Conservation (phyloP, 2,329 filamentous ascomycete genomes). For the Colletotrichum incanum region DNA sequence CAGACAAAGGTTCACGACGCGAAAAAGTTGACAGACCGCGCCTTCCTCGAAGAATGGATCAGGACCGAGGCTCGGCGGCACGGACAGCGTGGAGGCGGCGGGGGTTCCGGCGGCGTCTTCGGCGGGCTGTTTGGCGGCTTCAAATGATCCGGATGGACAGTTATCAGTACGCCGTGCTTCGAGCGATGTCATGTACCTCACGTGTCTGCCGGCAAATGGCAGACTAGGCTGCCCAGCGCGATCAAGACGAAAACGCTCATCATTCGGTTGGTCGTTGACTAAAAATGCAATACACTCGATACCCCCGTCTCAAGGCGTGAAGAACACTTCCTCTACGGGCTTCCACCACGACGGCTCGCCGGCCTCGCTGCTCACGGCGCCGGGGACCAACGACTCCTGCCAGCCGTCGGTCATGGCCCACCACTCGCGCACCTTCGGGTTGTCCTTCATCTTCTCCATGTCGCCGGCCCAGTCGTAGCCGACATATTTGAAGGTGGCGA, state of each 20-base stretch:
- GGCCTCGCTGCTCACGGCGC: conserved; percentile 71
- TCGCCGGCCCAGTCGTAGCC: conserved; percentile 80
- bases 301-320: conserved; percentile 60
- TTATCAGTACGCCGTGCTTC: neutral
- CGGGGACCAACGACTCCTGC: conserved; percentile 76
- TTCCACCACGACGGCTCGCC: conserved; percentile 79
- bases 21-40: conserved; percentile 62
- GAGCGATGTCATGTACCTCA: neutral
- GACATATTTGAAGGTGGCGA: conserved; percentile 85
- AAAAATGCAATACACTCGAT: conserved; percentile 33
- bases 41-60: conserved; percentile 70
- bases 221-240: neutral
- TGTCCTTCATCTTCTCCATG: conserved; percentile 82
- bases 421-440: conserved; percentile 83
- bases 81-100: conserved; percentile 61
- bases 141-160: conserved; percentile 22
- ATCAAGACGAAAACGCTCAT: conserved; percentile 28
- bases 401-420: conserved; percentile 85
- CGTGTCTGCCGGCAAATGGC: conserved; percentile 2
- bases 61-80: conserved; percentile 64
- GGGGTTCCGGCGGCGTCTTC: conserved; percentile 55
- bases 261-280: conserved; percentile 36
- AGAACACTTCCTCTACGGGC: conserved; percentile 79
- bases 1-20: conserved; percentile 66
- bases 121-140: conserved; percentile 59